Base-by-base conservation (phyloP, 352 stramenopile genomes). In the Pythium brachiatum region DNA sequence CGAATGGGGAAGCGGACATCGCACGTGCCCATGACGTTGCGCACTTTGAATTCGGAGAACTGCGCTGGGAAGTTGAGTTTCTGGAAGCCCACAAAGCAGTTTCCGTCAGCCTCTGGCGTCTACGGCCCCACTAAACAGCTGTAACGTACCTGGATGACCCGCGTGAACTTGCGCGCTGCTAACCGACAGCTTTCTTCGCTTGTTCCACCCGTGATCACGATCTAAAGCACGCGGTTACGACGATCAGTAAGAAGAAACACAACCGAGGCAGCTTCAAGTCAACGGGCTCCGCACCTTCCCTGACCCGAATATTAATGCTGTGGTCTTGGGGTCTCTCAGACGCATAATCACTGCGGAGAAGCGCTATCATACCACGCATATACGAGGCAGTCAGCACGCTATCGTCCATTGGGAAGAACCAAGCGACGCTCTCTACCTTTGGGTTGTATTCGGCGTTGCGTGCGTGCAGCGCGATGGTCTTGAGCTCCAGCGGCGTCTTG, bases 401-500 rank as follows among this genome's bases (percentile, higher is more conserved):
- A 27, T 20, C 26, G 2, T 2, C 32, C 26, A 46, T 31, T 18
- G 13, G 15, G n/a, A 26, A 12, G 26, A 9, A 12, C 18, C 16
- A 23, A 25, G 50, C 36, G 12, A 16, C 7, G n/a, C 31, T n/a
- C 16, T 27, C 9, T 50, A 96, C 89, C 81, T 97, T 97, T 12
- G 98, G 97, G 76, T 99, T 99, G 77, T 99, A 99, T 79, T 99
- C 98, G 7, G 97, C 98, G 66, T 99, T 99, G 18, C 97, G 90
- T 46, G 96, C 96, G 62, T 98, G 94, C 21, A 98, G 73, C 34
- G 97, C 95, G 60, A 99, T 99, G 48, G 91, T 97, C 75, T 98
- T 98, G 23, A 99, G 84, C 70, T 99, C 96, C 20, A 99, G 76
- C 31, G 80, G 83, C 29, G 92, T 95, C 55, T 97, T 95, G 15